Evolutionary conservation across 73 alveolate species (phyloP), one percentile per base, ranked within the genome.

Genomic region (Paramecium sexaurelia): DNA sequence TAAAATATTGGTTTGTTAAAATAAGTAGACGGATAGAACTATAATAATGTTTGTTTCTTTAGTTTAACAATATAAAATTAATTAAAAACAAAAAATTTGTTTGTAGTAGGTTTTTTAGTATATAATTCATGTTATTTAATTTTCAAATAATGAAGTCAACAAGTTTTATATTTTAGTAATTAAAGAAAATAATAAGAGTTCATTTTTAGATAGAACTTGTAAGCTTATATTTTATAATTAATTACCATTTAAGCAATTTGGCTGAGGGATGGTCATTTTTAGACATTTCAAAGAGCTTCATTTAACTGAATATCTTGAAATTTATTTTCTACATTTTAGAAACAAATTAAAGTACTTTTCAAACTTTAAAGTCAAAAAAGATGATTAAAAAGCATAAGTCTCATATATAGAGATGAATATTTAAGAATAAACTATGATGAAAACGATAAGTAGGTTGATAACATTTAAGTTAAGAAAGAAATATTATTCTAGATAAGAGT

Each of bases 231-330:
- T 17, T 51, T 51, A 51, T 17, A 17, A n/a, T 17, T 51, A 51
- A 51, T 51, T 51, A 51, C 15, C 32, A 51, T 3, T 51, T 51
- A 17, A 51, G 67, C 29, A 51, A 51, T 17, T 51, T 51, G 22
- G 33, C 17, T n/a, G 67, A n/a, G 17, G 15, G 67, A 7, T 17
- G 33, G 3, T 17, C 33, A 51, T 51, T 51, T 51, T 51, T 51
- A 51, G 6, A 6, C 29, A 61, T 61, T 61, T 61, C 83, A 61
- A 61, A 61, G 83, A 61, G 83, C 83, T 24, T 61, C 83, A 61
- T 61, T 61, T 24, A 61, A 61, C 43, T 61, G 83, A 61, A 61
- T 29, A 61, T 61, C 83, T 61, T 29, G 43, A 24, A 61, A 29
- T 61, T 61, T 26, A 51, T 51, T 51, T 51, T 15, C 29, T n/a